These are phyloP conservation scores for Chalara sp. DNA, from an alignment of 2,329 filamentous ascomycete species.

Conservation along the genomic window DNA sequence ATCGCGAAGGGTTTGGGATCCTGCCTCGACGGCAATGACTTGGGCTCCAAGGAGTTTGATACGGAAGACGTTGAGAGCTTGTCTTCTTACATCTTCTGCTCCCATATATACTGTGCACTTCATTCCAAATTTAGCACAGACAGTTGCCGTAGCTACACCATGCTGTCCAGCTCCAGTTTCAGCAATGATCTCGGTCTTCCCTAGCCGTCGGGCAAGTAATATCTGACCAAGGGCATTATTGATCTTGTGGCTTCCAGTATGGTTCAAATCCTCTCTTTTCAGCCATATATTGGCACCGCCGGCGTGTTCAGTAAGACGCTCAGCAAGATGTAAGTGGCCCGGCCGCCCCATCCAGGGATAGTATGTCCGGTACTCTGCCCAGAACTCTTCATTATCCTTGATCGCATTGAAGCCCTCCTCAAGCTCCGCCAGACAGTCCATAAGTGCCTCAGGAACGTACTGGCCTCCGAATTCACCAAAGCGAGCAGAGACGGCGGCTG, in stretches of 20 bases:
- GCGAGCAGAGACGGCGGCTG: constrained; percentile 64
- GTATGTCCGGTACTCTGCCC: constrained; percentile 93
- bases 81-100: constrained; percentile 86
- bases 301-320: constrained; percentile 79
- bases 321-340: constrained; percentile 82
- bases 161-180: constrained; percentile 97
- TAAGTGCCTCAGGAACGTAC: constrained; percentile 94
- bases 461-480: constrained; percentile 97
- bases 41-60: constrained; percentile 94
- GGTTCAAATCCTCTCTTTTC: constrained; percentile 95
- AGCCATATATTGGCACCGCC: constrained; percentile 95
- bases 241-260: constrained; percentile 98
- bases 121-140: constrained; percentile 98
- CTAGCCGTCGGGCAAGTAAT: constrained; percentile 74
- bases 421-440: constrained; percentile 90
- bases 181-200: constrained; percentile 95
- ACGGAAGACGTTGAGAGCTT: constrained; percentile 96
- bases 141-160: constrained; percentile 93
- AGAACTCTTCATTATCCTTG: constrained; percentile 82
- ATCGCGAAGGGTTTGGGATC: constrained; percentile 74
- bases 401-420: constrained; percentile 88
- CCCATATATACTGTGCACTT: constrained; percentile 98
- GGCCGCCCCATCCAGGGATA: constrained; percentile 97
- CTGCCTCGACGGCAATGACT: constrained; percentile 88
- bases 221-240: constrained; percentile 97